Base-by-base conservation (phyloP, 306 rosid genomes). In the Canavalia ensiformis region DNA sequence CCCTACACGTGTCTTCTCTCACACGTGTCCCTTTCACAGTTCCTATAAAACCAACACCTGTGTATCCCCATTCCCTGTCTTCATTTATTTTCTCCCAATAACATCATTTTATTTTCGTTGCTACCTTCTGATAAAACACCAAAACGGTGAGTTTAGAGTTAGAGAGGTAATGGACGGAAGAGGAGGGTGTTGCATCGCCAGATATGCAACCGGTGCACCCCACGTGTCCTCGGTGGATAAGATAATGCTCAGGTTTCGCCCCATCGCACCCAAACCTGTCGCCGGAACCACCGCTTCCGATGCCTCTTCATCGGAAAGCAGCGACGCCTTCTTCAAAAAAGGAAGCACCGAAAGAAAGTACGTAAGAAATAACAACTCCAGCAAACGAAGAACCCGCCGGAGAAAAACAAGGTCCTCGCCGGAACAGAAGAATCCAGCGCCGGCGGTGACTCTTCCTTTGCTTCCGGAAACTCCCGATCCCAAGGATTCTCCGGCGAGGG, bases 231-330 rank as follows among this genome's bases (percentile, higher is more conserved):
- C 83, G 8, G 78, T 87, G 8, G 83, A 86, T 65, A 85, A 77
- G 45, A 95, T 95, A 85, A 95, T 95, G 99, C 93, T 88, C 0
- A 72, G 88, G 33, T 95, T 90, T 71, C 89, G 98, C 0, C 99
- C 99, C 0, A 95, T 95, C 34, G 98, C 97, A 0, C 99, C 99
- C 2, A 95, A 92, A 52, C 98, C 99, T 0, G 83, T 68, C 4
- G 41, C 84, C 71, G 89, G 90, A 5, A 70, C 64, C 4, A 44
- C 87, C 0, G 39, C 46, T 4, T 85, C 90, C 34, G 87, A 86
- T 0, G 84, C 69, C 3, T 88, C 87, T 30, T 72, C 91, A 6
- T 77, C 86, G 42, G 91, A 88, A 55, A 75, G 67, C 41, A 35
- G 82, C 0, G 94, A 82, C 0, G 63, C 58, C 7, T 31, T 73